Base-by-base conservation (phyloP, 169 alveolate species). In the Cryptosporidium felis region DNA sequence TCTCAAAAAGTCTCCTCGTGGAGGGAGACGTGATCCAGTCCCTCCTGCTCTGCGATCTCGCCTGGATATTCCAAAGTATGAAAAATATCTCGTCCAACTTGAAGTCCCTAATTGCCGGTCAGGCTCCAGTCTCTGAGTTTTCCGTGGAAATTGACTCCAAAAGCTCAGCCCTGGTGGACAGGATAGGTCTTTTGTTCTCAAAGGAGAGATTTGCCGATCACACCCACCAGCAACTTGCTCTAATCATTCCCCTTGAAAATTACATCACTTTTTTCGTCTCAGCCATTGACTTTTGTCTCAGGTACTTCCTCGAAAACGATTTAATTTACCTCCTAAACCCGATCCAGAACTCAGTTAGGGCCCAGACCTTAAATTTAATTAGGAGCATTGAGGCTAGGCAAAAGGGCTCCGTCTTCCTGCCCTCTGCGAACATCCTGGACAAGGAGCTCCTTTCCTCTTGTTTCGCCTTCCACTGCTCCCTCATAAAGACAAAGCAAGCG, bases 371-470 rank as follows among this genome's bases (percentile, higher is more conserved):
- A 12, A 56, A 74, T 21, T 44, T 74, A 30, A 45, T 74, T 18
- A 74, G 56, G 42, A 74, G 46, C 41, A 16, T 74, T 21, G 58
- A n/a, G 1, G 30, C 32, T 9, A 74, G 56, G 42, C 36, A 38
- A 36, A 74, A 74, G 2, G 16, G 26, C 18, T 16, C 53, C 10
- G 12, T 10, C 16, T 14, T 34, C 4, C 18, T 53, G 10, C 23
- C 42, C 3, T 32, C 58, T 38, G 46, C 41, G 6, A 74, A 74
- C 56, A 3, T 34, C 6, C 41, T 74, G 34, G 85, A 74, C 41
- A 74, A 74, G 42, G 74, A 56, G 16, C 14, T 74, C 9, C 58
- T 74, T 16, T 32, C 60, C n/a, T 49, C 85, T 34, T 74, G 85
- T 38, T 53, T 74, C 34, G 44, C 49, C 5, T 74, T 74, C 34